Percentiles rank a stretch among this genome's conserved stretches.
Conservation (phyloP, 208 protist species). For the Crithidia sp. region DNA sequence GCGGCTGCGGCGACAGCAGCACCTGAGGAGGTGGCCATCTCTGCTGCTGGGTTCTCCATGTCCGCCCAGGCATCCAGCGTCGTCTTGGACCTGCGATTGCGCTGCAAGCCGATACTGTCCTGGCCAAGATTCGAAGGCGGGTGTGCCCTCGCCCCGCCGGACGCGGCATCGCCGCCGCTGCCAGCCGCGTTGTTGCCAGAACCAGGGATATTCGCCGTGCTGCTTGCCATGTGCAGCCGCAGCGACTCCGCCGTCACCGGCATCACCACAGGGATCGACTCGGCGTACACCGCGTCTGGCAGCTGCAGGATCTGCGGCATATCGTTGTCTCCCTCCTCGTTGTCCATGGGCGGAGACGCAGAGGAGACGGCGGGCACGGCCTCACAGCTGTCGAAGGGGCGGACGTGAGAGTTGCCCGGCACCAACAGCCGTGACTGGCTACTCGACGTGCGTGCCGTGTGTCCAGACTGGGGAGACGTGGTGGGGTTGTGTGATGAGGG, state of each 20-base stretch:
- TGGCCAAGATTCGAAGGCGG: neutral
- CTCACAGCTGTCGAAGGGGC: neutral
- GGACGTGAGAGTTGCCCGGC: neutral
- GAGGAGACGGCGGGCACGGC: neutral
- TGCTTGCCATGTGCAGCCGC: constrained; percentile 22
- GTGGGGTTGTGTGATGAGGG: neutral
- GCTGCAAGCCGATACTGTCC: neutral
- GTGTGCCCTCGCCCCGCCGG: neutral
- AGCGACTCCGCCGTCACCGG: constrained; percentile 34
- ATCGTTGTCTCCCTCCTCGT: neutral
- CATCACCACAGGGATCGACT: constrained; percentile 18
- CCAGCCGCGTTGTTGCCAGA: neutral
- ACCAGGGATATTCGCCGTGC: neutral
- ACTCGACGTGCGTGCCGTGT: neutral
- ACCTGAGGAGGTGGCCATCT: constrained; percentile 3
- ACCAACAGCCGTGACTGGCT: constrained; percentile 4
- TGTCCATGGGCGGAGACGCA: neutral
- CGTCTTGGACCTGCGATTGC: constrained; percentile 9
- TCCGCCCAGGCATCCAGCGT: constrained; percentile 29
- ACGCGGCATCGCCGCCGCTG: neutral
- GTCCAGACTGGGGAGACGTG: neutral
- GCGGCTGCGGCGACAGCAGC: neutral
- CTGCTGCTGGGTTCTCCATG: constrained; percentile 12
- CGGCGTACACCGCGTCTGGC: neutral
- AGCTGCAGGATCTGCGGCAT: constrained; percentile 16